Evolutionary conservation across 2,329 filamentous ascomycete genomes (phyloP).

Genomic region (Aspergillus oerlinghausenensis): DNA sequence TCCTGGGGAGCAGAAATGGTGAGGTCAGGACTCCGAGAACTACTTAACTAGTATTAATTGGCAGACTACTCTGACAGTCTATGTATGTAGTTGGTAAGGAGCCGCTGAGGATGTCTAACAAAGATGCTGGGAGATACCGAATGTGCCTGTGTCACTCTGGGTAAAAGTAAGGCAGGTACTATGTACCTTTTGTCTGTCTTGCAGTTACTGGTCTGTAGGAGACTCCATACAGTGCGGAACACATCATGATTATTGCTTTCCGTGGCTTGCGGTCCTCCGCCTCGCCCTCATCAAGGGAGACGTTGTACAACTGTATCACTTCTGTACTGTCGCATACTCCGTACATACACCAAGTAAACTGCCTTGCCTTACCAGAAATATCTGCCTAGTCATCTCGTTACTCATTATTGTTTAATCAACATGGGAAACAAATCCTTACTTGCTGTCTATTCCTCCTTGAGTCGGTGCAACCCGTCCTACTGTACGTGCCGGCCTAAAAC

Average conservation of each 20-base stretch:
- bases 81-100: background rate
- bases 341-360: background rate
- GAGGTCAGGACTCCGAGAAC: background rate
- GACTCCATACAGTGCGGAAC: background rate
- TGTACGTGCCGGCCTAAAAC: background rate
- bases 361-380: background rate
- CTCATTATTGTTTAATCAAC: background rate
- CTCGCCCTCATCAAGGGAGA: background rate
- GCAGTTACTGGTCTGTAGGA: background rate
- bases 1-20: background rate
- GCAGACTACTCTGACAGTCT: too few relatives aligned
- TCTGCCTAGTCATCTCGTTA: background rate
- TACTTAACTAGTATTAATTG: background rate
- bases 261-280: background rate
- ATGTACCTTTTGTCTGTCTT: background rate
- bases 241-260: background rate
- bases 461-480: background rate
- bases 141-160: too few relatives aligned
- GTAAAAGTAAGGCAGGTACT: too few relatives aligned
- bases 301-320: background rate
- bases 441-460: background rate
- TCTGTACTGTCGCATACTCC: background rate
- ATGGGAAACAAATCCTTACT: background rate
- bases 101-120: background rate
- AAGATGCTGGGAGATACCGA: background rate